A percentile compares a stretch with the other conserved stretches of the same genome.
These are phyloP conservation scores for Zelonia costaricensis DNA, from an alignment of 208 protist genomes.

Conservation along the genomic window DNA sequence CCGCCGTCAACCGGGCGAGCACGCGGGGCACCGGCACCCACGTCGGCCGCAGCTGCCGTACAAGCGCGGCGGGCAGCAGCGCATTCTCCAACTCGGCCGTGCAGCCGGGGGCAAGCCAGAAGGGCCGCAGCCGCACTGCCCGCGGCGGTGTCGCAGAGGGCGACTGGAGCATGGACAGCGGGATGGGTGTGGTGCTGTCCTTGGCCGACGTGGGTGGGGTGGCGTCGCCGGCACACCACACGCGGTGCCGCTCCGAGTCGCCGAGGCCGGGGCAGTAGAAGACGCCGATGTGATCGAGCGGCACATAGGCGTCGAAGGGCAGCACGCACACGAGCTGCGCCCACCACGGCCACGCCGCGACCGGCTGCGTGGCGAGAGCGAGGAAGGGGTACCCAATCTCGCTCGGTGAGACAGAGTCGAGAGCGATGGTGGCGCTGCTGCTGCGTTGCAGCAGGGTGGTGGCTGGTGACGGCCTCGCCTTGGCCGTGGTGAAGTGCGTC, in stretches of 20 bases:
- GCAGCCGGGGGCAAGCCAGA: conserved; percentile 66
- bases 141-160: neutral
- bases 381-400: conserved; percentile 28
- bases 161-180: conserved; percentile 19
- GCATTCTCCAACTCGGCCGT: conserved; percentile 34
- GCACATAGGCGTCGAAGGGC: conserved; percentile 17
- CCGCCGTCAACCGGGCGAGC: conserved; percentile 29
- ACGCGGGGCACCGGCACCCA: conserved; percentile 58
- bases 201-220: neutral
- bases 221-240: conserved; percentile 9
- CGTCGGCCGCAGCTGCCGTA: conserved; percentile 45
- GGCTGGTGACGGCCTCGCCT: neutral
- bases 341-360: conserved; percentile 28
- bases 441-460: neutral
- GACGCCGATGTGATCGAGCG: conserved; percentile 1
- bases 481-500: neutral
- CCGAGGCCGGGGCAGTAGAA: conserved; percentile 2
- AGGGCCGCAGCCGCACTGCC: conserved; percentile 63
- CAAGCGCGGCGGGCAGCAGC: conserved; percentile 28
- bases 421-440: neutral
- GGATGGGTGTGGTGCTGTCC: conserved; percentile 8
- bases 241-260: neutral
- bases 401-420: conserved; percentile 4
- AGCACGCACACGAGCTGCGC: conserved; percentile 24
- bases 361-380: conserved; percentile 23